phyloP scores from a whole-genome alignment of 2,329 filamentous ascomycete species.

The Microdochium paspali region DNA sequence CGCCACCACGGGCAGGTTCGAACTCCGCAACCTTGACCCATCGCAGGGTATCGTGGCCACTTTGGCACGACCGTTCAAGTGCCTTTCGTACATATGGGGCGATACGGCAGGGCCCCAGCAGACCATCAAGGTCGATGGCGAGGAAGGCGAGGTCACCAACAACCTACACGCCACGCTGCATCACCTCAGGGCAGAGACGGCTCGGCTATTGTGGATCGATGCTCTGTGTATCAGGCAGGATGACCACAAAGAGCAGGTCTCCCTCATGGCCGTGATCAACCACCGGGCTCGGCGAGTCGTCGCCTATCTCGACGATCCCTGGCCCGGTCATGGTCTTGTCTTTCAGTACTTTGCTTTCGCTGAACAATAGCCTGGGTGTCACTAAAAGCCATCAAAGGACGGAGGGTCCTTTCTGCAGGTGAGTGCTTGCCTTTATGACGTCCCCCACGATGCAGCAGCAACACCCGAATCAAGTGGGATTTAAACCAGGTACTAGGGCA shows the following conservation, averaged over 20 bases:
- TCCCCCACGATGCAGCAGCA: too few relatives aligned
- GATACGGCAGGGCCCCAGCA: background rate
- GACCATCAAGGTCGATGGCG: background rate
- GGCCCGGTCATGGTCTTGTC: too few relatives aligned
- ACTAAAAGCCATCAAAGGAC: too few relatives aligned
- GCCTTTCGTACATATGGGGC: background rate
- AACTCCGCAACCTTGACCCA: too few relatives aligned
- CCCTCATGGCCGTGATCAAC: constrained; percentile 5
- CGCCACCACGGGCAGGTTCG: too few relatives aligned
- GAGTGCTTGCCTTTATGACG: too few relatives aligned
- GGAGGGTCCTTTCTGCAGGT: too few relatives aligned
- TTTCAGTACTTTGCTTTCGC: too few relatives aligned
- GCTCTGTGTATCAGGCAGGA: constrained; percentile 7
- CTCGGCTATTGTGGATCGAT: constrained; percentile 8
- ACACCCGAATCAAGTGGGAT: too few relatives aligned
- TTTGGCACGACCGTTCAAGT: background rate
- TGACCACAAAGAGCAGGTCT: constrained; percentile 3
- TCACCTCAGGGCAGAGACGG: constrained; percentile 3
- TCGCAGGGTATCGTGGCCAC: too few relatives aligned
- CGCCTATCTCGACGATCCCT: constrained; percentile 4
- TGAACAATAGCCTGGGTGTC: too few relatives aligned
- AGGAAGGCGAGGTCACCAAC: background rate
- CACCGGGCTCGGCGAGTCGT: constrained; percentile 2
- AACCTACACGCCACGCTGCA: constrained; percentile 4
- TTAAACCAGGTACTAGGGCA: too few relatives aligned